Percentiles rank a stretch among this genome's conserved stretches.
Evolutionary conservation across 441 rosid genomes (phyloP).

Genomic region (Gossypium davidsonii): DNA sequence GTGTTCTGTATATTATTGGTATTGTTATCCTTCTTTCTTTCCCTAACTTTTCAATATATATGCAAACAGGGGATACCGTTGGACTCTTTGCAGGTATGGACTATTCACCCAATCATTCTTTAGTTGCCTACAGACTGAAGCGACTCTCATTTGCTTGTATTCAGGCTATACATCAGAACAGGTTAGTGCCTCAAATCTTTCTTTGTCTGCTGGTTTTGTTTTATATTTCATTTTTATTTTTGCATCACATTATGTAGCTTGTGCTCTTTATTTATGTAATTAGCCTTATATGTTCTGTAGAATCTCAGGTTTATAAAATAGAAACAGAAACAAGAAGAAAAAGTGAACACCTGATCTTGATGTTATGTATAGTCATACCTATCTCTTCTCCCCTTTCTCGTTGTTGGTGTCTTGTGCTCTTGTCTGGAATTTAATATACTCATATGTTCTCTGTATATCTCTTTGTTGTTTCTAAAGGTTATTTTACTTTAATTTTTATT

Average conservation of each 20-base stretch:
- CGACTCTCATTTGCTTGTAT: constrained; percentile 63
- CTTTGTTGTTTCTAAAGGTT: constrained; percentile 14
- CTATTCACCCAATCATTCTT: constrained; percentile 37
- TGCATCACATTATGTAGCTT: neutral
- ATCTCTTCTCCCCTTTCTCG: neutral
- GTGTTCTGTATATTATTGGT: neutral
- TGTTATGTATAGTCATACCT: neutral
- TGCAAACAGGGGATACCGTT: constrained; percentile 57
- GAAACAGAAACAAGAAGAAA: neutral
- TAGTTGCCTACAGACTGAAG: constrained; percentile 83
- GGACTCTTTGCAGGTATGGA: constrained; percentile 61
- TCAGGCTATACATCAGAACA: constrained; percentile 72
- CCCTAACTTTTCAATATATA: constrained; percentile 7
- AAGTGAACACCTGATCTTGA: neutral
- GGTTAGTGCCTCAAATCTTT: constrained; percentile 35
- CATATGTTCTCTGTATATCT: neutral
- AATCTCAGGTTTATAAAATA: neutral
- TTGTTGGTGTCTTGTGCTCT: neutral
- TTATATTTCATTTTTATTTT: neutral
- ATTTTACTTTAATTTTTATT: constrained; percentile 18
- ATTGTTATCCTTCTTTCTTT: neutral
- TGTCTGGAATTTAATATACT: neutral
- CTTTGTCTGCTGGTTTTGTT: constrained; percentile 1
- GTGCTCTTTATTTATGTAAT: neutral
- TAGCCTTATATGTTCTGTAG: neutral